phyloP scores from a whole-genome alignment of 805 yeast species.

The Clavispora santaluciae region DNA sequence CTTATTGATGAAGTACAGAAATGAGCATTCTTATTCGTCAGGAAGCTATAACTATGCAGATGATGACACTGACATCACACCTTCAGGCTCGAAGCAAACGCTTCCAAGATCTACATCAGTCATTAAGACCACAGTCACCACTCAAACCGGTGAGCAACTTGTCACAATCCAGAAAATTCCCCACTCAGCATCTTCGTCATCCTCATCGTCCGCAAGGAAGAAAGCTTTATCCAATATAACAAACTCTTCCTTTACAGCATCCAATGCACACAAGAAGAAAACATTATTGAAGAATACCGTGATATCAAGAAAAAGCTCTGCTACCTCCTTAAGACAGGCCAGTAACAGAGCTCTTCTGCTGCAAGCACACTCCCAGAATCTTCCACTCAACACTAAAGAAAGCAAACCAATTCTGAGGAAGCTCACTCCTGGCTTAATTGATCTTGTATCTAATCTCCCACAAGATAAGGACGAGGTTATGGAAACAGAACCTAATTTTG shows the following conservation, averaged over 20 bases:
- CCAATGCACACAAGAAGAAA: conserved; percentile 35
- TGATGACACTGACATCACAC: conserved; percentile 21
- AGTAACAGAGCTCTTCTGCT: conserved; percentile 6
- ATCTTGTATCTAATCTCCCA: conserved; percentile 10
- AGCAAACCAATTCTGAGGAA: conserved; percentile 10
- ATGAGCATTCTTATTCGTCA: conserved; percentile 46
- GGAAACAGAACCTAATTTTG: no score
- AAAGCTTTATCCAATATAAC: conserved; percentile 31
- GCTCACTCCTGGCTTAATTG: conserved; percentile 13
- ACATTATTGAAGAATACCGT: conserved; percentile 21
- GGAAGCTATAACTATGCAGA: conserved; percentile 19
- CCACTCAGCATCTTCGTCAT: conserved; percentile 19
- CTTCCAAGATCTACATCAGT: conserved; percentile 39
- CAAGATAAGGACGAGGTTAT: conserved; percentile 1
- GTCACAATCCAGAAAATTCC: conserved; percentile 20
- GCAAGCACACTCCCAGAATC: conserved; percentile 7
- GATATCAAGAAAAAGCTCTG: conserved; percentile 20
- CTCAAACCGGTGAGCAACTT: conserved; percentile 23
- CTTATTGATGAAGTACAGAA: conserved; percentile 65
- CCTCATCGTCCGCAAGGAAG: conserved; percentile 18
- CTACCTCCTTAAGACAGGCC: conserved; percentile 10
- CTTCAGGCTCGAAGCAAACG: conserved; percentile 21
- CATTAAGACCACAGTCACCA: conserved; percentile 37
- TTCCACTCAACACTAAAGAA: conserved; percentile 9
- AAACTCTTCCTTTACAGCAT: conserved; percentile 33